Conservation (phyloP, 768 basidiomycete species). For the Mycena rebaudengoi region DNA sequence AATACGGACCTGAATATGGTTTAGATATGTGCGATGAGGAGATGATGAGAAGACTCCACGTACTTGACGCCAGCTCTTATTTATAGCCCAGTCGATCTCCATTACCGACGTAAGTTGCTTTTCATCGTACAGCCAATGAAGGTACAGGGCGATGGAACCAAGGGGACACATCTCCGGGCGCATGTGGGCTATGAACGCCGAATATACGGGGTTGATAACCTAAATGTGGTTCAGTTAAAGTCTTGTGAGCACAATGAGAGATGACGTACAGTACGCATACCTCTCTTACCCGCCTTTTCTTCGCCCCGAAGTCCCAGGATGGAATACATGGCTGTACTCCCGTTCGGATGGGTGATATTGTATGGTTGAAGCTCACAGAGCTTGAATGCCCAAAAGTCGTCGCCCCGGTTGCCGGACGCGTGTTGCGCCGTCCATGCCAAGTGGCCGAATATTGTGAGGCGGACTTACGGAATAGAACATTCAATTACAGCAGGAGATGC, state of each 20-base stretch:
- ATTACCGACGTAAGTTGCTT: neutral
- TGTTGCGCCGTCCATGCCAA: slow-evolving; percentile 38
- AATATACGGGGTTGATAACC: slow-evolving; percentile 8
- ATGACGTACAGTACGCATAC: slow-evolving; percentile 10
- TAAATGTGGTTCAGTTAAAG: neutral
- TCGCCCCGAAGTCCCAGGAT: slow-evolving; percentile 39
- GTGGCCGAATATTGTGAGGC: slow-evolving; percentile 33
- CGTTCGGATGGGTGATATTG: slow-evolving; percentile 33
- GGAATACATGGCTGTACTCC: slow-evolving; percentile 22
- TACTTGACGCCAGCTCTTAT: slow-evolving; percentile 2
- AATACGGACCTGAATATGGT: too few species aligned
- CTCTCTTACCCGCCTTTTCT: slow-evolving; percentile 30
- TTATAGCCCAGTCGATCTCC: neutral
- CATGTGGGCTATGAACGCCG: slow-evolving; percentile 1
- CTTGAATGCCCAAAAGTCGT: slow-evolving; percentile 37
- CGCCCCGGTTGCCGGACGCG: slow-evolving; percentile 41
- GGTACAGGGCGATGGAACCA: slow-evolving; percentile 6
- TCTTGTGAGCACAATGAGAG: neutral
- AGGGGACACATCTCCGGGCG: slow-evolving; percentile 5
- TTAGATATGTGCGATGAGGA: too few species aligned
- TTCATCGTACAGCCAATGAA: slow-evolving; percentile 1
- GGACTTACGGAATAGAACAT: slow-evolving; percentile 22
- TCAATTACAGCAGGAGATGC: neutral
- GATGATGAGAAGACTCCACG: too few species aligned
- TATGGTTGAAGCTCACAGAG: slow-evolving; percentile 39